Conservation (phyloP, 139 green algal genomes). For the Asterochloris sp. region DNA sequence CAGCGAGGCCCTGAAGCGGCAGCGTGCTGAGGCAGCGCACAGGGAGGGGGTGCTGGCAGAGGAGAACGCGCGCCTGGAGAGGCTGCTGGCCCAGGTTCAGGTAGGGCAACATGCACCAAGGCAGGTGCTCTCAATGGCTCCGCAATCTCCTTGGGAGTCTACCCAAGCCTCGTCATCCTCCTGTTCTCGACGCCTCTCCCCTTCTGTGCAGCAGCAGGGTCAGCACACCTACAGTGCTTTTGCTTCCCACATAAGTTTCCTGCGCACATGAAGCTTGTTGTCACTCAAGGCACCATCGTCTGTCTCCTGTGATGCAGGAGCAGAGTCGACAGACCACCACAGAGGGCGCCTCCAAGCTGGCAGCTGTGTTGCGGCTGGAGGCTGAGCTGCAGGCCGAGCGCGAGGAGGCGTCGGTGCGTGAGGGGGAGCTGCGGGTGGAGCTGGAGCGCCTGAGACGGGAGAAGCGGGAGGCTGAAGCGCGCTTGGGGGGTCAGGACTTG, state of each 20-base stretch:
- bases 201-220: neutral
- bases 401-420: conserved; percentile 19
- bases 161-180: too few relatives aligned
- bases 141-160: too few relatives aligned
- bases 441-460: conserved; percentile 48
- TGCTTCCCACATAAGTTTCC: neutral
- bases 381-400: conserved; percentile 30
- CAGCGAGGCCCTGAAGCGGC: conserved; percentile 4
- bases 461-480: conserved; percentile 40
- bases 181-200: too few relatives aligned
- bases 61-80: conserved; percentile 7
- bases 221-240: neutral
- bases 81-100: conserved; percentile 7
- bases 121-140: too few relatives aligned
- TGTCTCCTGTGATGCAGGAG: neutral
- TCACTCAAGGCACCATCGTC: neutral
- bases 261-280: neutral
- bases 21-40: conserved; percentile 12
- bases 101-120: neutral
- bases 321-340: conserved; percentile 8
- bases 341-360: conserved; percentile 30
- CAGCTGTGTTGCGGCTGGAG: conserved; percentile 36
- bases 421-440: conserved; percentile 39
- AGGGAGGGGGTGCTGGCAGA: conserved; percentile 19
- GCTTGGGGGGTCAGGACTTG: conserved; percentile 40